Base-by-base conservation (phyloP, 2,329 filamentous ascomycete genomes). In the Fusarium poae region DNA sequence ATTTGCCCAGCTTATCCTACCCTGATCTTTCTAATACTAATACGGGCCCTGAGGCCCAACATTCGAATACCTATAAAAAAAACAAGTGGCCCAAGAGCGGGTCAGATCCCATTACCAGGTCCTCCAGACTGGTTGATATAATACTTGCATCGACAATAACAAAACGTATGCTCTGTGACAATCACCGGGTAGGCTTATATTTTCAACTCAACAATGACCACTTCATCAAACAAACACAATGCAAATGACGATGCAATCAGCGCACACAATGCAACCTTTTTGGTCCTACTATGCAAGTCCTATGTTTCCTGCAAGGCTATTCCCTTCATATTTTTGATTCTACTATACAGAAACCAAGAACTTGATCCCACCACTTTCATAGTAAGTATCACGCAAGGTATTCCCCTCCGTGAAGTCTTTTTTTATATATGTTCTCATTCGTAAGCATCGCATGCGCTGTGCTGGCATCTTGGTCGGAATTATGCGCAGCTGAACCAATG, bases 291-390 rank as follows among this genome's bases (percentile, higher is more conserved):
- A 64, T 70, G 54, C 50, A 42, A 56, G 62, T 45, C 43, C 53
- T 53, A 59, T 61, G 56, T 51, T 68, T 66, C 56, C 56, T 50
- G 32, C 23, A 52, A 57, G 43, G 23, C 52, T 62, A 25, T 40
- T 23, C 27, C 30, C 23, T 1, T 45, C 55, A 27, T 54, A 53
- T 50, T 39, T 64, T 71, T 68, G 67, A 56, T 61, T 71, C 70
- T 72, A 72, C 57, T 72, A 59, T 73, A 72, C 70, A 72, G 56
- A 66, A 67, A 50, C 50, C 44, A 32, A 57, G 39, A 57, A 54
- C 51, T 67, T 50, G 29, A 54, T 37, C 20, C 50, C 29, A 32
- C 42, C 18, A 39, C 32, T 35, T n/a, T 64, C 45, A 54, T 55
- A 61, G 56, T 44, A 62, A 60, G 54, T 57, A 46, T 64, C 56